Percentiles rank a stretch among this genome's conserved stretches.
These are phyloP conservation scores for Amanita pseudoporphyria DNA, from an alignment of 768 basidiomycete species.

Conservation along the genomic window DNA sequence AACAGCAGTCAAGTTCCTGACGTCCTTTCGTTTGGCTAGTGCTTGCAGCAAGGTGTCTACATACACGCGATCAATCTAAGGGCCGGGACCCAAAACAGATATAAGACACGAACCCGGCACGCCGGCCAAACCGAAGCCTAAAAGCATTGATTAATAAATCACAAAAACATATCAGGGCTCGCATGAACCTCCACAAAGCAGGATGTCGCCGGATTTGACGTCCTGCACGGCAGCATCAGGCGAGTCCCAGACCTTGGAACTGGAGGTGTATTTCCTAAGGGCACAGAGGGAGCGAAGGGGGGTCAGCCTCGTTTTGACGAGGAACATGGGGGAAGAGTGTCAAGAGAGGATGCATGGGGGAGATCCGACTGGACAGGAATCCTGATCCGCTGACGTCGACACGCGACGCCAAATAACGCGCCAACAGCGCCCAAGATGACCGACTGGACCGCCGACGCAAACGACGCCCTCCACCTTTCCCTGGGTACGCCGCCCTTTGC, in stretches of 20 bases:
- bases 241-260: constrained; percentile 69
- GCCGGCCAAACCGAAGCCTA: constrained; percentile 86
- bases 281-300: constrained; percentile 16
- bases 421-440: constrained; percentile 23
- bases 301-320: constrained; percentile 23
- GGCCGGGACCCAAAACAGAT: background rate
- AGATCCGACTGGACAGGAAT: background rate
- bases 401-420: constrained; percentile 10
- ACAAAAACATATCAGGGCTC: background rate
- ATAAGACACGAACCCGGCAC: constrained; percentile 52
- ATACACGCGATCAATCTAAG: background rate
- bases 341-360: background rate
- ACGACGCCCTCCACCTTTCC: constrained; percentile 64
- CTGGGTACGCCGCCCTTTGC: constrained; percentile 41
- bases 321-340: background rate
- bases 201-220: constrained; percentile 67
- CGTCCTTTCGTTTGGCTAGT: constrained; percentile 61
- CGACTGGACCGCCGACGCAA: constrained; percentile 76
- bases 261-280: constrained; percentile 13
- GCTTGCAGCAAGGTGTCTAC: constrained; percentile 81
- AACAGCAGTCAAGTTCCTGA: constrained; percentile 69
- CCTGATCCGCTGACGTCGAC: too few relatives aligned
- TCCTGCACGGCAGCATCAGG: constrained; percentile 78
- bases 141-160: background rate
- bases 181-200: constrained; percentile 73